These are phyloP conservation scores for Erodium maritimum DNA, from an alignment of 345 rosid genomes.

Conservation along the genomic window DNA sequence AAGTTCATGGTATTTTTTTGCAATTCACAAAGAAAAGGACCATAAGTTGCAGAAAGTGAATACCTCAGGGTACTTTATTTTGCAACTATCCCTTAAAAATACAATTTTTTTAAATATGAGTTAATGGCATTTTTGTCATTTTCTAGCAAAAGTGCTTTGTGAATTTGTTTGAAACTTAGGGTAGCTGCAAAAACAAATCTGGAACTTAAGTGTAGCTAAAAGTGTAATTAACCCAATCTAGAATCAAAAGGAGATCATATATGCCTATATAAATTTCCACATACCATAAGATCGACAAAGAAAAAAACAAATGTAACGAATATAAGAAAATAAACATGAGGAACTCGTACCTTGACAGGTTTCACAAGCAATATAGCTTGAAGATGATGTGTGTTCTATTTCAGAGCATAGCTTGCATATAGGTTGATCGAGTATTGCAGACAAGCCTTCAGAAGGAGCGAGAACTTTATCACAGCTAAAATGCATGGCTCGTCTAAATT, in stretches of 20 bases:
- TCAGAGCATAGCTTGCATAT: slow-evolving; percentile 66
- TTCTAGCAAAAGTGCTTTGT: too few species aligned
- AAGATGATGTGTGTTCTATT: slow-evolving; percentile 28
- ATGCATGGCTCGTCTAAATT: slow-evolving; percentile 33
- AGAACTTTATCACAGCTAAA: slow-evolving; percentile 35
- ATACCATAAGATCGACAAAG: background rate
- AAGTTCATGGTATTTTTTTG: too few species aligned
- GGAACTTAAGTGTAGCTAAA: too few species aligned
- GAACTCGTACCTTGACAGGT: slow-evolving; percentile 56
- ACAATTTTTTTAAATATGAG: too few species aligned
- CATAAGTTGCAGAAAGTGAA: too few species aligned
- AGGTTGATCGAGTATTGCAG: slow-evolving; percentile 29
- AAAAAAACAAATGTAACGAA: background rate
- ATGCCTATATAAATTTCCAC: background rate
- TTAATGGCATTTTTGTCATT: too few species aligned
- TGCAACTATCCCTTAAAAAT: too few species aligned
- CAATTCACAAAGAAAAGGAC: too few species aligned
- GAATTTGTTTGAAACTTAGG: too few species aligned
- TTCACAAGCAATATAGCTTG: slow-evolving; percentile 59
- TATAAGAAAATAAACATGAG: slow-evolving; percentile 2
- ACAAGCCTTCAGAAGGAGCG: slow-evolving; percentile 23
- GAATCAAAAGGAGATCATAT: background rate
- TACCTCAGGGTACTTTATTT: too few species aligned
- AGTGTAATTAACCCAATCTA: too few species aligned
- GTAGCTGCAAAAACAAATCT: too few species aligned